A percentile compares a stretch with the other conserved stretches of the same genome.
Evolutionary conservation across 2,329 filamentous ascomycete species (phyloP).

Genomic region (Epichloe aotearoae): DNA sequence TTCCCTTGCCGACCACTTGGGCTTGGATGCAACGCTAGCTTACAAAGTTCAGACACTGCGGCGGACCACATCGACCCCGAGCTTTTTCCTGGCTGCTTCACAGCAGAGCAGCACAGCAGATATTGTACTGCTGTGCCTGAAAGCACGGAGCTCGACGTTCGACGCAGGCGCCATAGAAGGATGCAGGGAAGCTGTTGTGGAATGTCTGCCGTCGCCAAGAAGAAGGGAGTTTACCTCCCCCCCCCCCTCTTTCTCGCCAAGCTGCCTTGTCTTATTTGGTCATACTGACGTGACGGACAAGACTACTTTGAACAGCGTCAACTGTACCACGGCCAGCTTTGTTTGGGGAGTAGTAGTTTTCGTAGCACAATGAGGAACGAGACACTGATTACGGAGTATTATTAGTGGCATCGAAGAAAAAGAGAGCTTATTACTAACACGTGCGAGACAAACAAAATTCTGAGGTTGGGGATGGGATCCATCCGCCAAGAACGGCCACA

Average conservation of each 20-base stretch:
- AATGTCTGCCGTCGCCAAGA: background rate
- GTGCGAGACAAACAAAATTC: background rate
- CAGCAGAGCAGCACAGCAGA: too few relatives aligned
- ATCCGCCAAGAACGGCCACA: constrained; percentile 3
- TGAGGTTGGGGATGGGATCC: background rate
- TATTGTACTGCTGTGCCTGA: too few relatives aligned
- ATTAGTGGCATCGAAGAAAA: background rate
- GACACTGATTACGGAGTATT: too few relatives aligned
- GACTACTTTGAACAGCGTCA: too few relatives aligned
- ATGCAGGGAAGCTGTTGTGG: background rate
- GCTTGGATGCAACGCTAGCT: too few relatives aligned
- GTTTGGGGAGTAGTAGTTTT: too few relatives aligned
- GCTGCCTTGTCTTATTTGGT: background rate
- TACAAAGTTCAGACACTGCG: too few relatives aligned
- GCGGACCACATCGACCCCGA: background rate
- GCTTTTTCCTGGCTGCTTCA: background rate
- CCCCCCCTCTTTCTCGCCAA: background rate
- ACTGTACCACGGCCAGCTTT: too few relatives aligned
- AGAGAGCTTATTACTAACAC: background rate
- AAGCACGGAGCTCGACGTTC: background rate
- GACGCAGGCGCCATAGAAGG: background rate
- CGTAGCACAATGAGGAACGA: too few relatives aligned
- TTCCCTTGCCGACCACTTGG: background rate
- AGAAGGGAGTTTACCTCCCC: background rate
- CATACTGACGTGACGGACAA: background rate